Base-by-base conservation (phyloP, 2,329 filamentous ascomycete species). In the Talaromyces sp. region DNA sequence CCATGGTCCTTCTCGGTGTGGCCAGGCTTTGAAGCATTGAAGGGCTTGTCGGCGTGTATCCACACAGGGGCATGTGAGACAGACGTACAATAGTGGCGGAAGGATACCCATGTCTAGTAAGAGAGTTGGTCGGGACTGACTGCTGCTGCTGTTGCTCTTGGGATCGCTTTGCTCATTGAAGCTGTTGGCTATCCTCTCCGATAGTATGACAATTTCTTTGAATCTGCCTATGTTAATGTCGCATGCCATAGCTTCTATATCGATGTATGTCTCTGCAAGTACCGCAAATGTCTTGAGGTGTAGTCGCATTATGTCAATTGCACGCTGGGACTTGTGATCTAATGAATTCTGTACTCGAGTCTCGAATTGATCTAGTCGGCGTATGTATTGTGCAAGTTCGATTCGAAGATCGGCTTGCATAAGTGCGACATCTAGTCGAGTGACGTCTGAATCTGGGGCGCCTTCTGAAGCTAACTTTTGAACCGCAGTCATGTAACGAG, bases 1-100 rank as follows among this genome's bases (percentile, higher is more conserved):
- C 74, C 73, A 77, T 5, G 73, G 68, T 10, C 76, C 75, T 64
- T 78, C 77, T 53, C 72, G 73, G 64, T 77, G 76, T 10, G 72
- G 74, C 66, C 72, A 71, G 15, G 56, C 45, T 7, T 69, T 67
- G 34, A 78, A 67, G 17, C 72, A 62, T 4, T 68, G 60, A 3
- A 78, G 68, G 0, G 76, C 77, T 45, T 70, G 67, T n/a, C 68
- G 66, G 25, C 74, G 70, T 5, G 74, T 63, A 4, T 45, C 25
- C 45, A 67, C 65, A 31, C 73, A 68, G 29, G 70, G 71, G 63
- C 75, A 78, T 40, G 73, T 73, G 51, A 71, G 72, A 1, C 74
- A 72, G n/a, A 75, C 69, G 54, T 74, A 72, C 65, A 73, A 75
- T 5, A 78, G 68, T 2, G 75, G 70, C 22, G 73, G 69, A n/a